Conservation (phyloP, 441 rosid genomes). For the Oxalis stricta region DNA sequence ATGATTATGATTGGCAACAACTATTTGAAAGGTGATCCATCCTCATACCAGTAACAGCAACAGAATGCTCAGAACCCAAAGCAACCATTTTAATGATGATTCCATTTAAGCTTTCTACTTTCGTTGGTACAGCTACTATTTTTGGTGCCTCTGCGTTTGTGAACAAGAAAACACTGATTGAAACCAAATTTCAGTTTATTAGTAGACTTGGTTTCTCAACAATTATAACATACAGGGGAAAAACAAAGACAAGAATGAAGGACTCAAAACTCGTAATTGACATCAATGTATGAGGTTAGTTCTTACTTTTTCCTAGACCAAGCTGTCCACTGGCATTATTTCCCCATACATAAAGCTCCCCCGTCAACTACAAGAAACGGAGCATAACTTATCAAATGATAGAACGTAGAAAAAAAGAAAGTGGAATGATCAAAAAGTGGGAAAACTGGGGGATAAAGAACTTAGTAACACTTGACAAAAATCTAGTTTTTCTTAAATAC, state of each 20-base stretch:
- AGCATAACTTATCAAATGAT: neutral
- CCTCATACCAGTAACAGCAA: slow-evolving; percentile 73
- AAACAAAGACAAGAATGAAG: no score
- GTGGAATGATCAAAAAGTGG: neutral
- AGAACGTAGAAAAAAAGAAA: no score
- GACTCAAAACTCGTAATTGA: neutral
- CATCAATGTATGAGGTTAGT: slow-evolving; percentile 1
- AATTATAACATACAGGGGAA: no score
- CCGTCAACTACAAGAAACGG: slow-evolving; percentile 43
- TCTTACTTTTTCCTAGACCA: slow-evolving; percentile 84
- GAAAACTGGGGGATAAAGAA: no score
- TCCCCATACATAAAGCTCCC: slow-evolving; percentile 91
- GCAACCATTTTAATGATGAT: slow-evolving; percentile 49
- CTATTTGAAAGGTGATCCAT: slow-evolving; percentile 9
- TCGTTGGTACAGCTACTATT: slow-evolving; percentile 45
- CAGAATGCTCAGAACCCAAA: slow-evolving; percentile 81
- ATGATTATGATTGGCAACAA: neutral
- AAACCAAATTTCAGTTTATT: slow-evolving; percentile 8
- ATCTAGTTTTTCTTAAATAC: no score
- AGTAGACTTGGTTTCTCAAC: neutral
- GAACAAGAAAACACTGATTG: slow-evolving; percentile 1
- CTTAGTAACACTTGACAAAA: no score
- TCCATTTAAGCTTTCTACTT: slow-evolving; percentile 64
- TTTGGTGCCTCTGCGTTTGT: slow-evolving; percentile 46
- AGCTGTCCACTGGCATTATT: slow-evolving; percentile 88